Evolutionary conservation across 2,329 filamentous ascomycete species (phyloP).

Genomic region (Thelonectria blattea): DNA sequence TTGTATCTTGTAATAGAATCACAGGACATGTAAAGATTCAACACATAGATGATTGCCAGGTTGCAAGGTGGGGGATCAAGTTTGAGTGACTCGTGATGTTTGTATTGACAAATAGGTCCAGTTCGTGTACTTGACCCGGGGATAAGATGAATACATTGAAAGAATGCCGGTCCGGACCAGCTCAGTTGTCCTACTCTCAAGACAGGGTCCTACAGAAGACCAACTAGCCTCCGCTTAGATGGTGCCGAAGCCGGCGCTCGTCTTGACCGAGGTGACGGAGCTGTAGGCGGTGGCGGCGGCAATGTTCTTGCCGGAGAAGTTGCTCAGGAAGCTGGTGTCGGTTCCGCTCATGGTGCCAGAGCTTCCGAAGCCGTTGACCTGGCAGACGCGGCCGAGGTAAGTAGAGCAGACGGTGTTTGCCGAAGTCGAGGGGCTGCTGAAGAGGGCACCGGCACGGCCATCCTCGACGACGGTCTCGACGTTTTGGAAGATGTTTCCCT

Average conservation of each 20-base stretch:
- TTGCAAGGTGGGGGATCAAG: not conserved
- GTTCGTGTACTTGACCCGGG: not conserved
- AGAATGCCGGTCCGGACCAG: constrained; percentile 4
- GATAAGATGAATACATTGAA: constrained; percentile 17
- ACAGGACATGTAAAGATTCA: not conserved
- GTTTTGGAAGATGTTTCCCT: constrained; percentile 65
- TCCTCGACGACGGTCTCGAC: constrained; percentile 50
- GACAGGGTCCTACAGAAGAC: not conserved
- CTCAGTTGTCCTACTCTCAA: not conserved
- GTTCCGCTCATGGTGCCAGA: constrained; percentile 47
- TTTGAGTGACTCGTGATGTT: not conserved
- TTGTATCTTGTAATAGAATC: not conserved
- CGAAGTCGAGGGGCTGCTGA: constrained; percentile 40
- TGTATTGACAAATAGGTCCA: constrained; percentile 7
- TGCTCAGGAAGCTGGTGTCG: constrained; percentile 55
- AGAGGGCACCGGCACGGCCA: constrained; percentile 42
- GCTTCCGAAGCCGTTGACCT: constrained; percentile 55
- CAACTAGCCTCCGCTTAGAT: constrained; percentile 36
- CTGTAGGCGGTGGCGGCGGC: constrained; percentile 49
- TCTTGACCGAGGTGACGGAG: constrained; percentile 45
- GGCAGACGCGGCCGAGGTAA: constrained; percentile 56
- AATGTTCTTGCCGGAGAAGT: constrained; percentile 60
- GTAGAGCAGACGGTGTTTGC: constrained; percentile 50
- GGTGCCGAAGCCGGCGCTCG: constrained; percentile 54
- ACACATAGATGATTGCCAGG: too few species aligned